Evolutionary conservation across 2,329 filamentous ascomycete species (phyloP), one percentile per base, ranked within the genome.

Genomic region (Fusarium tupiense): DNA sequence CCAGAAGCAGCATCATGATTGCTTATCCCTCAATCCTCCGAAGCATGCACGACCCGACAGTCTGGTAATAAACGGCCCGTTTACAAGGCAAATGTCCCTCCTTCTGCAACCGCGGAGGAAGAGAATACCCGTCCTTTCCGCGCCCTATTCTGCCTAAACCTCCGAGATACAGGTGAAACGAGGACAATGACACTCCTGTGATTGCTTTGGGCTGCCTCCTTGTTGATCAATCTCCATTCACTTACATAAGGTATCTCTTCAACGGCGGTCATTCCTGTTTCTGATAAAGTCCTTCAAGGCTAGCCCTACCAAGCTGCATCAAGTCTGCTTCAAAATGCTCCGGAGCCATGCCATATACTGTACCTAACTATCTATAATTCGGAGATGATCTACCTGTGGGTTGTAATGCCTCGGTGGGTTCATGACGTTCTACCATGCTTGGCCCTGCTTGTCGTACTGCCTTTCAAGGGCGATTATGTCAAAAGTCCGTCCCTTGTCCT

Each of bases 31-130:
- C 58, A 59, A 40, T 26, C 31, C 22, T 35, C 57, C 56, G 43
- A 46, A 46, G 24, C 43, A 57, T 69, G 65, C 66, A 22, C 22
- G 64, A 69, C 67, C 67, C 67, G 67, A 66, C 67, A 70, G 66
- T 70, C n/a, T 70, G 67, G 67, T 70, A 54, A 52, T 43, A 52
- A 71, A 70, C 67, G 67, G 67, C 13, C 67, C 67, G 66, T 71
- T 70, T 70, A 38, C 41, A 54, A 56, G 35, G 41, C 43, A 60
- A 68, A 46, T 57, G 31, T 24, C n/a, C 16, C 17, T 40, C 41
- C n/a, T 44, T 29, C 43, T 63, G n/a, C 41, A 56, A 33, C 43
- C 26, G 24, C 40, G 44, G 40, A n/a, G 43, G 57, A 69, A 46
- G 22, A 57, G 17, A 63, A 69, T 40, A 29, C 24, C 64, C 67